phyloP scores from a whole-genome alignment of 176 grass and related monocot genomes.

The Dendrocalamus sinicus region DNA sequence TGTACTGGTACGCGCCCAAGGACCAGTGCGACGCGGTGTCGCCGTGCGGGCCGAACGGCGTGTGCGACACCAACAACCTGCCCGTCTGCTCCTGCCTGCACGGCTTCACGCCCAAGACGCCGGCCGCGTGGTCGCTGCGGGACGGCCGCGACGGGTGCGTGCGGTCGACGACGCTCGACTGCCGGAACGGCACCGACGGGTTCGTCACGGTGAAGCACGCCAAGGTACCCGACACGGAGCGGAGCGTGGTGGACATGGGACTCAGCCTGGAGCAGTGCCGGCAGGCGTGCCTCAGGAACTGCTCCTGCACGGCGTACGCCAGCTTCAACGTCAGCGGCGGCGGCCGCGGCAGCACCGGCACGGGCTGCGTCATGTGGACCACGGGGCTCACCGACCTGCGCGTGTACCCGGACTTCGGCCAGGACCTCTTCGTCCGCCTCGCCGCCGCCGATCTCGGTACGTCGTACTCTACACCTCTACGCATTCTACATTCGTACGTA shows the following conservation, averaged over 20 bases:
- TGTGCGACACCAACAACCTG: conserved; percentile 55
- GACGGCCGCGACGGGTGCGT: conserved; percentile 57
- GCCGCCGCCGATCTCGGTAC: conserved; percentile 54
- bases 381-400: conserved; percentile 58
- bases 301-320: conserved; percentile 68
- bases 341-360: conserved; percentile 32
- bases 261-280: conserved; percentile 53
- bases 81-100: conserved; percentile 55
- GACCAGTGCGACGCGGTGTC: conserved; percentile 66
- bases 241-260: conserved; percentile 35
- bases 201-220: conserved; percentile 52
- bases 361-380: conserved; percentile 63
- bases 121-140: conserved; percentile 45
- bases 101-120: conserved; percentile 49
- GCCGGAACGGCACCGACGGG: conserved; percentile 48
- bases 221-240: conserved; percentile 70
- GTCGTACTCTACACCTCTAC: neutral
- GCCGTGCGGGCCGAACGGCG: conserved; percentile 53
- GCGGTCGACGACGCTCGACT: conserved; percentile 48
- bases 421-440: conserved; percentile 64
- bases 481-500: neutral
- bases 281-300: conserved; percentile 49
- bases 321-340: conserved; percentile 49
- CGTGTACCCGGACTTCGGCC: conserved; percentile 54
- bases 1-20: conserved; percentile 65